These are phyloP conservation scores for Tylopilus sp. DNA, from an alignment of 768 basidiomycete species.

Conservation along the genomic window DNA sequence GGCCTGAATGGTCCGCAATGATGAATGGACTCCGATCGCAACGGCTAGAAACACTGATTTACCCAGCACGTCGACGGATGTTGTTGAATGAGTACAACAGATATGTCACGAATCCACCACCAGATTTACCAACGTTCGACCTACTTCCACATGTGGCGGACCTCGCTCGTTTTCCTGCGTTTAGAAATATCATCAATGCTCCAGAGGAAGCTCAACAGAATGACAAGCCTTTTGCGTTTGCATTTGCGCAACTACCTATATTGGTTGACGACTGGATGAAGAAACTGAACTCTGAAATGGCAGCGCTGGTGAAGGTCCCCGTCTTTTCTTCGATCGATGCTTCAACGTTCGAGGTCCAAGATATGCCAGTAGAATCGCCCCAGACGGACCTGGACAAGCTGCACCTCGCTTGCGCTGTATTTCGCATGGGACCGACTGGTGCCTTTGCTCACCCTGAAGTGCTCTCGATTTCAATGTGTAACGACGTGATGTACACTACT, in stretches of 20 bases:
- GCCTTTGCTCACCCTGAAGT: background rate
- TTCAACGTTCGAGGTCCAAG: too few relatives aligned
- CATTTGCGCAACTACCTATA: slow-evolving; percentile 11
- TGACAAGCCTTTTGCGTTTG: slow-evolving; percentile 3
- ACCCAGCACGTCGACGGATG: slow-evolving; percentile 4
- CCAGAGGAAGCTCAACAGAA: background rate
- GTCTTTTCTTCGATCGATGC: background rate
- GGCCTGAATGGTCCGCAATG: slow-evolving; percentile 1
- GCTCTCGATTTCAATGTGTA: background rate
- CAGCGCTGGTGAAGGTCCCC: slow-evolving; percentile 10
- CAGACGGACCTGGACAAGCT: background rate
- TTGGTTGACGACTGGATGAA: slow-evolving; percentile 9
- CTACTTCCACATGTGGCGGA: slow-evolving; percentile 18
- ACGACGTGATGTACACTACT: background rate
- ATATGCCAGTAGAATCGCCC: background rate
- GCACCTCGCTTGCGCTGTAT: slow-evolving; percentile 10
- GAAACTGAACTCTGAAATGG: slow-evolving; percentile 6
- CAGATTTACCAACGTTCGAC: background rate
- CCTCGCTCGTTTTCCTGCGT: slow-evolving; percentile 9
- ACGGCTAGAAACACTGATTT: slow-evolving; percentile 3
- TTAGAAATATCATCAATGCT: slow-evolving; percentile 7
- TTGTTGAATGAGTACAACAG: slow-evolving; percentile 7
- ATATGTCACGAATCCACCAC: slow-evolving; percentile 8
- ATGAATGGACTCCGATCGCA: slow-evolving; percentile 2
- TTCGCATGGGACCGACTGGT: background rate